Percentiles rank a stretch among this genome's conserved stretches.
phyloP scores from a whole-genome alignment of 352 stramenopile species.

The Pythium sukuiense region DNA sequence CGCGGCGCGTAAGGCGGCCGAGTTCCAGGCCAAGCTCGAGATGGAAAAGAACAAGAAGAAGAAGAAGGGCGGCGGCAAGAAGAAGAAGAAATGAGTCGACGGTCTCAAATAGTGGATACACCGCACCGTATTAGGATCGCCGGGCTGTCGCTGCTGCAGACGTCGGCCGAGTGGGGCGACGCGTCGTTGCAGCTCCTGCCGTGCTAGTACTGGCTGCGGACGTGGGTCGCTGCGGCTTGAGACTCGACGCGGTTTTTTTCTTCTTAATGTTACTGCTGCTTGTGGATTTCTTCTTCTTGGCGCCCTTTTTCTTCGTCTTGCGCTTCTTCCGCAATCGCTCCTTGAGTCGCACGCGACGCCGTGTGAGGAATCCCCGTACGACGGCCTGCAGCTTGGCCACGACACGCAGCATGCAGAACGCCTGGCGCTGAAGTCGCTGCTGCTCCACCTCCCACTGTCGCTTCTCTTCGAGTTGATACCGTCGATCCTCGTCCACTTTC shows the following conservation, averaged over 20 bases:
- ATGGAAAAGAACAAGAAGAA: conserved; percentile 87
- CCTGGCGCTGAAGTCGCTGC: conserved; percentile 30
- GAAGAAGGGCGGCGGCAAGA: conserved; percentile 43
- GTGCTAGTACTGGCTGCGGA: not conserved
- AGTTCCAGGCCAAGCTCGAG: conserved; percentile 68
- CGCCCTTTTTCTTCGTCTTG: conserved; percentile 27
- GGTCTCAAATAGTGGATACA: conserved; percentile 13
- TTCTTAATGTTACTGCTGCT: conserved; percentile 2
- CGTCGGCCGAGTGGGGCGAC: not conserved
- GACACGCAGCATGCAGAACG: conserved; percentile 53
- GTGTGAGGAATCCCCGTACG: conserved; percentile 60
- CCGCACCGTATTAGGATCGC: not conserved
- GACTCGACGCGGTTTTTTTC: not conserved
- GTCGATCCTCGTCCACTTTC: conserved; percentile 56
- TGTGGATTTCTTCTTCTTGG: conserved; percentile 33
- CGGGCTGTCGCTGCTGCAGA: not conserved
- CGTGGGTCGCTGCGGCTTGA: not conserved
- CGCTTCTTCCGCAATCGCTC: conserved; percentile 28
- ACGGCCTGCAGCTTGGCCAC: conserved; percentile 55
- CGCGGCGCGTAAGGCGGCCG: conserved; percentile 63
- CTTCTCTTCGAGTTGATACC: conserved; percentile 52
- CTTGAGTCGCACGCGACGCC: conserved; percentile 38
- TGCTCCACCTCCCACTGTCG: conserved; percentile 35
- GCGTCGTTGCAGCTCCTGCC: not conserved
- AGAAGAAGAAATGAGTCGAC: conserved; percentile 44